phyloP scores from a whole-genome alignment of 1,284 basidiomycete species.

The Rhodotorula glutinis region DNA sequence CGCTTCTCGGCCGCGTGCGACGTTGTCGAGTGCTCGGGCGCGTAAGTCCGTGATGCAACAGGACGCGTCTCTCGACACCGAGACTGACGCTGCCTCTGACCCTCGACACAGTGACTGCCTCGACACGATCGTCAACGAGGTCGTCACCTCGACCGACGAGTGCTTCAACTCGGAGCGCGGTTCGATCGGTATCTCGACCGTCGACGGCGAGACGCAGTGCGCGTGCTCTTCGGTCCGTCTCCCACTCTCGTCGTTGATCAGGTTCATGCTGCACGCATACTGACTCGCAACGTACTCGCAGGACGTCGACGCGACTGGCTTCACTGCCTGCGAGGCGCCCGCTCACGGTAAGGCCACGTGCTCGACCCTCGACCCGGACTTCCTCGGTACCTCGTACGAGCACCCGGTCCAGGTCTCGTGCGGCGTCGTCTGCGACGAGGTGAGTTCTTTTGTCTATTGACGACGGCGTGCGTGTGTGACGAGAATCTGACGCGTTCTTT shows the following conservation, averaged over 20 bases:
- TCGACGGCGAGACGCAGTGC: slow-evolving; percentile 35
- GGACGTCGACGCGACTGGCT: slow-evolving; percentile 26
- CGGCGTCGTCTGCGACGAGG: slow-evolving; percentile 33
- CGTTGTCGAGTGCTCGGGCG: slow-evolving; percentile 29
- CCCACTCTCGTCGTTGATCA: background rate
- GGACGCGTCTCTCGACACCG: background rate
- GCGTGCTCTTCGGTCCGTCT: slow-evolving; percentile 31
- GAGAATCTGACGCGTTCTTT: background rate
- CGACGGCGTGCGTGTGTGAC: background rate
- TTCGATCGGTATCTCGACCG: slow-evolving; percentile 23
- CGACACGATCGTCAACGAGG: slow-evolving; percentile 36
- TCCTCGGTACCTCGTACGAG: slow-evolving; percentile 25
- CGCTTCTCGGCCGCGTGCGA: slow-evolving; percentile 33
- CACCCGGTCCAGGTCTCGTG: slow-evolving; percentile 27
- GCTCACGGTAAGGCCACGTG: slow-evolving; percentile 37
- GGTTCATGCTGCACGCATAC: no score
- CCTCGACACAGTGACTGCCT: slow-evolving; percentile 27
- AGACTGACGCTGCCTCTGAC: background rate
- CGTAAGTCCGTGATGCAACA: slow-evolving; percentile 8
- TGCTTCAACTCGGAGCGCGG: slow-evolving; percentile 37
- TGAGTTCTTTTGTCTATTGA: background rate
- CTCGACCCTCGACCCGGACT: slow-evolving; percentile 34
- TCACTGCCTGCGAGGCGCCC: slow-evolving; percentile 28
- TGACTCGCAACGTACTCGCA: background rate
- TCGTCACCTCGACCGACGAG: slow-evolving; percentile 28